Evolutionary conservation across 257 asterid species (phyloP), one percentile per base, ranked within the genome.

Genomic region (Primulina tabacum): DNA sequence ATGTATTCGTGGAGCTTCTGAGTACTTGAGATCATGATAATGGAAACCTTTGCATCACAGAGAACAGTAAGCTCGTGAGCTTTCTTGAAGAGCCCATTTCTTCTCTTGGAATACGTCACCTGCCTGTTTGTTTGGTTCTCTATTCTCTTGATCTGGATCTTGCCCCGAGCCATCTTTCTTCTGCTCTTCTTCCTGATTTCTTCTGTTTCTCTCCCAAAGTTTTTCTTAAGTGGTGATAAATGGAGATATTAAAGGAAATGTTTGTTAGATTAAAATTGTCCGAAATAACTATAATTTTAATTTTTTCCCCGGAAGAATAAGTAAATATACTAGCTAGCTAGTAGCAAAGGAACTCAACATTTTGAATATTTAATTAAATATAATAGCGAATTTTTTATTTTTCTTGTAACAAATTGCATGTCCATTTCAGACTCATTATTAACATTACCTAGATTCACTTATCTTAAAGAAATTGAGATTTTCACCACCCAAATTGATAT

Each of bases 51-150:
- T 4, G 97, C 98, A 77, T 92, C 98, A 50, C 98, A 93, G 20
- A 93, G 90, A 73, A 93, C 98, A 8, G 96, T 87, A 5, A 93
- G 95, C 67, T 93, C 97, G 57, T 86, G 92, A 17, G 99, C 97
- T 71, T 93, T 93, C 86, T 93, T 93, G 90, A 93, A 89, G 2
- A 93, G 85, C 53, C 97, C 99, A 76, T 90, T 93, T 82, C 97
- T 83, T 32, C 99, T 86, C 99, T 93, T 93, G 59, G 99, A 93
- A 73, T 93, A 93, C n/a, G 99, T 90, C 59, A 90, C 99, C 69
- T 93, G 99, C 77, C 97, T 81, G 82, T 93, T 93, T 0, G 99
- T 93, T 60, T 91, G 96, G 85, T 93, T 93, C 82, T 93, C 99
- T 30, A 93, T 93, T 57, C 79, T 85, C 96, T 79, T 93, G 88